Evolutionary conservation across 2,329 filamentous ascomycete species (phyloP).

Genomic region (Penicillium corylophilum): DNA sequence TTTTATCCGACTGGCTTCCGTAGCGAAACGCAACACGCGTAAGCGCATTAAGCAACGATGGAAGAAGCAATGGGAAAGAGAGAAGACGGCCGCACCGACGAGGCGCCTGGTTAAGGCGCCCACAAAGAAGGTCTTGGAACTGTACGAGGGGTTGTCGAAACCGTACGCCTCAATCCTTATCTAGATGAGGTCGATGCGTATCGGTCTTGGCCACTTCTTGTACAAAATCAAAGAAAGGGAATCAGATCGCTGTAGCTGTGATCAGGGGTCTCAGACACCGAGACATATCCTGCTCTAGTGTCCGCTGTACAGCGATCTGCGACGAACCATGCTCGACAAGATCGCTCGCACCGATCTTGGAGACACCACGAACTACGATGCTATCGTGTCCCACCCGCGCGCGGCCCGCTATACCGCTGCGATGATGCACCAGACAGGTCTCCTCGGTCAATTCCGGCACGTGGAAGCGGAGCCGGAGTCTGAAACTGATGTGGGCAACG

Average conservation of each 20-base stretch:
- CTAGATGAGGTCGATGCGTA: constrained; percentile 6
- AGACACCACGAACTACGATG: too few relatives aligned
- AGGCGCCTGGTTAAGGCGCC: neutral
- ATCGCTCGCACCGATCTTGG: too few relatives aligned
- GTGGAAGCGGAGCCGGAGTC: too few relatives aligned
- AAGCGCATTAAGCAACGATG: neutral
- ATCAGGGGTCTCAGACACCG: constrained; percentile 3
- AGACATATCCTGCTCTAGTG: neutral
- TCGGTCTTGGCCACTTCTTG: constrained; percentile 6
- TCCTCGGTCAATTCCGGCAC: too few relatives aligned
- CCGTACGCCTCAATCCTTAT: constrained; percentile 2
- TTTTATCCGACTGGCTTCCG: neutral
- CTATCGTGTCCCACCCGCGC: too few relatives aligned
- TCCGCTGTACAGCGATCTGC: too few relatives aligned
- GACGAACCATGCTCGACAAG: too few relatives aligned
- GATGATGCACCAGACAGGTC: too few relatives aligned
- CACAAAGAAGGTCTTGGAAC: neutral
- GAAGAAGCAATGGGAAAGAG: neutral
- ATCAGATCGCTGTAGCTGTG: neutral
- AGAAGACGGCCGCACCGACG: neutral
- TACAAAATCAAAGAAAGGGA: constrained; percentile 9
- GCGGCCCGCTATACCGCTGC: too few relatives aligned
- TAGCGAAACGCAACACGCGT: neutral
- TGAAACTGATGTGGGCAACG: too few relatives aligned
- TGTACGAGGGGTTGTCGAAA: constrained; percentile 5